These are phyloP conservation scores for Hypomyces rosellus DNA, from an alignment of 2,329 filamentous ascomycete species.

Conservation along the genomic window DNA sequence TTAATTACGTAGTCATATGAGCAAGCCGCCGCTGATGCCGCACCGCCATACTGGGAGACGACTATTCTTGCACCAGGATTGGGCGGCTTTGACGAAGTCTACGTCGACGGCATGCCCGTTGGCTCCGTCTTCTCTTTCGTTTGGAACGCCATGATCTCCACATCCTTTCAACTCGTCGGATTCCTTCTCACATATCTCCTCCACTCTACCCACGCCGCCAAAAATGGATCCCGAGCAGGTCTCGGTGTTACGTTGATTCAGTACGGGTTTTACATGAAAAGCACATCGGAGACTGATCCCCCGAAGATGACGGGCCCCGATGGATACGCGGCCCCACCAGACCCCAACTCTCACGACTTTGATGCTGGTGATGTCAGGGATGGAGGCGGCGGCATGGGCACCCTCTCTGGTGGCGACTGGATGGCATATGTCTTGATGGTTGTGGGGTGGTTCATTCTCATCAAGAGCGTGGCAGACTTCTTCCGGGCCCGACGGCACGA, in stretches of 20 bases:
- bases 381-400: slow-evolving; percentile 39
- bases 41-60: slow-evolving; percentile 98
- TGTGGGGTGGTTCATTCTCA: slow-evolving; percentile 95
- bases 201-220: slow-evolving; percentile 95
- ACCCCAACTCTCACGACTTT: slow-evolving; percentile 88
- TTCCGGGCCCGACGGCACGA: slow-evolving; percentile 83
- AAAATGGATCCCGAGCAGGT: slow-evolving; percentile 91
- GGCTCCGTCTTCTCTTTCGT: slow-evolving; percentile 81
- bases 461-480: slow-evolving; percentile 88
- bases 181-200: slow-evolving; percentile 97
- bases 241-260: slow-evolving; percentile 93
- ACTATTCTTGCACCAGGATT: slow-evolving; percentile 92
- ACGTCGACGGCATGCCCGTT: slow-evolving; percentile 91
- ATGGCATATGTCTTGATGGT: slow-evolving; percentile 92
- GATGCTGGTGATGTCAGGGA: slow-evolving; percentile 62
- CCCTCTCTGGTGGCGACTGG: slow-evolving; percentile 75
- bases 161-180: slow-evolving; percentile 94
- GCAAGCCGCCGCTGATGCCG: slow-evolving; percentile 92
- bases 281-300: slow-evolving; percentile 39
- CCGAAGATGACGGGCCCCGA: slow-evolving; percentile 45
- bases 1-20: slow-evolving; percentile 70
- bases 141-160: slow-evolving; percentile 94
- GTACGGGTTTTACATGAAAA: slow-evolving; percentile 94
- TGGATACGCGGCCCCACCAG: slow-evolving; percentile 63
- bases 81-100: slow-evolving; percentile 88